These are phyloP conservation scores for Tothia fuscella DNA, from an alignment of 2,329 filamentous ascomycete species.

Conservation along the genomic window DNA sequence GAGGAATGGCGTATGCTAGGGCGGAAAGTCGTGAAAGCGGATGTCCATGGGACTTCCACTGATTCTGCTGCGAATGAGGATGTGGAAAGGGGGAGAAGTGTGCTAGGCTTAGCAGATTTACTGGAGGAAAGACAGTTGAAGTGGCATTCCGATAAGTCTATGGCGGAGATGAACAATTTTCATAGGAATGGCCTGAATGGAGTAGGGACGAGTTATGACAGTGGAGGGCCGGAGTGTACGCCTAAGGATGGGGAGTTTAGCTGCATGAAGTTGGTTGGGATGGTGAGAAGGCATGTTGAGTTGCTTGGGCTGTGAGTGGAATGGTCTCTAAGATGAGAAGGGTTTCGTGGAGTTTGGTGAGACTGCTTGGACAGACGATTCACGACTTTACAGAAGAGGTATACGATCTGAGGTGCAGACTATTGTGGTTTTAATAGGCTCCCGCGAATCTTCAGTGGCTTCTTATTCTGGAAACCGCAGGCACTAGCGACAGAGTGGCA, in stretches of 20 bases:
- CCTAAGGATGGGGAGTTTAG: slow-evolving; percentile 9
- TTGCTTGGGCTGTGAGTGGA: slow-evolving; percentile 2
- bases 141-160: slow-evolving; percentile 25
- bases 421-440: no score
- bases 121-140: slow-evolving; percentile 30
- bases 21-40: slow-evolving; percentile 33
- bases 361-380: no score
- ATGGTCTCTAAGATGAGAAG: no score
- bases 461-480: no score
- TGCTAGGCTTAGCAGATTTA: slow-evolving; percentile 25
- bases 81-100: slow-evolving; percentile 17
- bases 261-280: slow-evolving; percentile 11
- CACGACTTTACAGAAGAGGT: no score
- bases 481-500: no score
- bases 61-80: background rate
- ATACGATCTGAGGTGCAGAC: no score
- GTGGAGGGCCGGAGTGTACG: background rate
- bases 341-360: no score
- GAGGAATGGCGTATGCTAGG: slow-evolving; percentile 32
- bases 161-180: slow-evolving; percentile 2
- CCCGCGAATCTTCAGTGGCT: no score
- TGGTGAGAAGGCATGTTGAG: slow-evolving; percentile 6
- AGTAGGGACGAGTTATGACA: slow-evolving; percentile 5
- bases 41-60: slow-evolving; percentile 26
- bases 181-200: no score